Evolutionary conservation across 179 eudicot species (phyloP).

Genomic region (Sideroxylon spinosum): DNA sequence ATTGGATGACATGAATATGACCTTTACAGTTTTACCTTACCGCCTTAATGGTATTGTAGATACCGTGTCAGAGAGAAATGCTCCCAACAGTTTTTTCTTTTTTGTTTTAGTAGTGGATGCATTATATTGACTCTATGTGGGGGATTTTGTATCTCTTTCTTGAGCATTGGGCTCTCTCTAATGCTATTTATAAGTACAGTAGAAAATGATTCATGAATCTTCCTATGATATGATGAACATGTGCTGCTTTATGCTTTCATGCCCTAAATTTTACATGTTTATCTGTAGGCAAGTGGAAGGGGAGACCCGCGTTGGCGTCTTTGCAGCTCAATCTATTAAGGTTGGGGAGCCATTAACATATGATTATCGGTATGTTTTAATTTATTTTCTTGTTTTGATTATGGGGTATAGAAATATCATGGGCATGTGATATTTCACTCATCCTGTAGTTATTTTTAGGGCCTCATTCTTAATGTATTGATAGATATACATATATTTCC

Average conservation of each 20-base stretch:
- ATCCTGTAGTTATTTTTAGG: too few relatives aligned
- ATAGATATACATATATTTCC: too few relatives aligned
- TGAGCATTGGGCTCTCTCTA: neutral
- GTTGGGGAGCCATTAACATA: conserved; percentile 86
- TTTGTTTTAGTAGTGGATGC: neutral
- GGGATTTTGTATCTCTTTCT: neutral
- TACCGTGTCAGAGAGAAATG: neutral
- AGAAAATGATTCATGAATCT: neutral
- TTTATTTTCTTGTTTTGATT: neutral
- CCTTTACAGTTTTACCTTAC: neutral
- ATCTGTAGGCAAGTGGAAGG: conserved; percentile 84
- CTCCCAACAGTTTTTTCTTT: neutral
- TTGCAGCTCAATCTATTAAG: conserved; percentile 64
- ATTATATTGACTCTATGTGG: neutral
- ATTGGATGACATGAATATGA: neutral
- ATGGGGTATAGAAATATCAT: neutral
- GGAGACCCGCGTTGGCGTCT: conserved; percentile 87
- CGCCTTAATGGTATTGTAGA: neutral
- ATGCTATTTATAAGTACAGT: neutral
- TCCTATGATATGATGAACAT: neutral
- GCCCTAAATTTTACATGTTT: neutral
- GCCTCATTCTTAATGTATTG: too few relatives aligned
- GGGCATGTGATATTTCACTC: neutral
- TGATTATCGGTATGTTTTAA: conserved; percentile 65
- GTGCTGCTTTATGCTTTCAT: too few relatives aligned